phyloP scores from a whole-genome alignment of 371 early-diverging fungal genomes.

The Cokeromyces recurvatus region DNA sequence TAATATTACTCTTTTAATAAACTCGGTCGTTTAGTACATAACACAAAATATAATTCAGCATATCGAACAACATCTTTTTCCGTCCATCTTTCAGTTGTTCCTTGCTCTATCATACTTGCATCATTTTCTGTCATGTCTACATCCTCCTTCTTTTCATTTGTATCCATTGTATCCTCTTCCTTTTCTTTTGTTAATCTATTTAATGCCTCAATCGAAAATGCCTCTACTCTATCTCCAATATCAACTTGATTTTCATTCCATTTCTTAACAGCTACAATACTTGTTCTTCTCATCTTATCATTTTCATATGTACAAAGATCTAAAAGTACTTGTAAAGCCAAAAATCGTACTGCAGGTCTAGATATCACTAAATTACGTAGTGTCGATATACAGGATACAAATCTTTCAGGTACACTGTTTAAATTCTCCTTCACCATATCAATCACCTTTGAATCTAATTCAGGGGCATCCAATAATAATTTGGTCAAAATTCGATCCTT shows the following conservation, averaged over 20 bases:
- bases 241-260: conserved; percentile 56
- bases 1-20: conserved; percentile 39
- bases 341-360: conserved; percentile 23
- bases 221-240: conserved; percentile 44
- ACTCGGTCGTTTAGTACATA: conserved; percentile 37
- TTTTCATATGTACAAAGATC: conserved; percentile 32
- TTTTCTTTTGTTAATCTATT: not conserved
- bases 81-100: conserved; percentile 18
- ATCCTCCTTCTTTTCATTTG: not conserved
- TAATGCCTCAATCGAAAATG: conserved; percentile 45
- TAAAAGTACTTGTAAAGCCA: conserved; percentile 32
- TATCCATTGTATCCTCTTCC: conserved; percentile 1
- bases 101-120: conserved; percentile 2
- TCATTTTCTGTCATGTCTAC: conserved; percentile 1
- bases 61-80: conserved; percentile 37
- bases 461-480: conserved; percentile 40
- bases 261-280: conserved; percentile 58
- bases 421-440: conserved; percentile 26
- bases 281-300: conserved; percentile 39
- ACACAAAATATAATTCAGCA: conserved; percentile 38
- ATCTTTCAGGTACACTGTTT: conserved; percentile 29
- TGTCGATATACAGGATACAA: conserved; percentile 36
- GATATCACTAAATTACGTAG: conserved; percentile 31
- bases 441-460: conserved; percentile 24
- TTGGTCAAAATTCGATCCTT: conserved; percentile 37